A percentile compares a stretch with the other conserved stretches of the same genome.
phyloP scores from a whole-genome alignment of 768 basidiomycete genomes.

The Termitomyces sp. region DNA sequence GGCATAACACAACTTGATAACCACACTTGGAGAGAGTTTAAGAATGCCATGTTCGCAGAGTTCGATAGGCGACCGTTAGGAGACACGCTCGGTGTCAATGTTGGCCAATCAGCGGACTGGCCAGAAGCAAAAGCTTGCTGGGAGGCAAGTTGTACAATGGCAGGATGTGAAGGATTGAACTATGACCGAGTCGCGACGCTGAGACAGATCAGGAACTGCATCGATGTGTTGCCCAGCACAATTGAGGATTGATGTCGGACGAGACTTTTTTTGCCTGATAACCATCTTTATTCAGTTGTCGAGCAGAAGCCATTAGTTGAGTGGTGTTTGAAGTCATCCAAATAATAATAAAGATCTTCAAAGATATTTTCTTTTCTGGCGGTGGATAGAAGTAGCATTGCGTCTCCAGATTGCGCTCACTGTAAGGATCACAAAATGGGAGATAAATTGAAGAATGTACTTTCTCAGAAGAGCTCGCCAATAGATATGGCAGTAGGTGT shows the following conservation, averaged over 20 bases:
- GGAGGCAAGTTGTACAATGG: conserved; percentile 50
- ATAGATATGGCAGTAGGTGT: neutral
- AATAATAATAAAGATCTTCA: neutral
- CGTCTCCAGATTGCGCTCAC: neutral
- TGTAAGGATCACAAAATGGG: neutral
- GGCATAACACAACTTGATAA: conserved; percentile 50
- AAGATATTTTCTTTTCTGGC: neutral
- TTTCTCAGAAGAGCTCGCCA: neutral
- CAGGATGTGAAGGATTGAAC: conserved; percentile 46
- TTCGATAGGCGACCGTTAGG: conserved; percentile 57
- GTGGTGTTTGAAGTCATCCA: neutral
- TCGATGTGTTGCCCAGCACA: conserved; percentile 44
- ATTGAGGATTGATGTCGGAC: conserved; percentile 22
- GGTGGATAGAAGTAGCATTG: neutral
- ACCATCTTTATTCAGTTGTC: neutral
- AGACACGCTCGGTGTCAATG: conserved; percentile 37
- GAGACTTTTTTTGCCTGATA: neutral
- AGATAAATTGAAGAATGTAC: neutral
- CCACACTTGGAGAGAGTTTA: conserved; percentile 57
- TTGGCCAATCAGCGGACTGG: conserved; percentile 50
- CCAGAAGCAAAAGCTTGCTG: conserved; percentile 57
- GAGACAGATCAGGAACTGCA: conserved; percentile 51
- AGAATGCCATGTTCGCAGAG: conserved; percentile 50
- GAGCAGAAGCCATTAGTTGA: neutral
- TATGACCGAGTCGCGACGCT: conserved; percentile 59